Evolutionary conservation across 2,329 filamentous ascomycete genomes (phyloP).

Genomic region (Nemania diffusa): DNA sequence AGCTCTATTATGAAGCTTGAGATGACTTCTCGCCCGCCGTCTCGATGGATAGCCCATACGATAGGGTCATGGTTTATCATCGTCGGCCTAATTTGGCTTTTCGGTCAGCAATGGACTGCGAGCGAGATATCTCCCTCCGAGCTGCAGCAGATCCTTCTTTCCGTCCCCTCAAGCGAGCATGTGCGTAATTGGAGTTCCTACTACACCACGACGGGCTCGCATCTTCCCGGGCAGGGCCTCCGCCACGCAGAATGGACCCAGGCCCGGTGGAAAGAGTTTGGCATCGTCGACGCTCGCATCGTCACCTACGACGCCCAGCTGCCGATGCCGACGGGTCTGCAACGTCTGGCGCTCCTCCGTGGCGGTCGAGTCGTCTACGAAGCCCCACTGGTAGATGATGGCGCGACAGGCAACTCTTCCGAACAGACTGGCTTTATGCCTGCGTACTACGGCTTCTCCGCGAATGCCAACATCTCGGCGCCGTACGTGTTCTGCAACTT

Average conservation of each 20-base stretch:
- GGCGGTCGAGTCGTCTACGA: constrained; percentile 13
- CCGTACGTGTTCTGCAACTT: constrained; percentile 23
- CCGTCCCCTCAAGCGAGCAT: constrained; percentile 16
- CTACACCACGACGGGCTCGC: constrained; percentile 11
- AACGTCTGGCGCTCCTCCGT: constrained; percentile 4
- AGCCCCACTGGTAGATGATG: constrained; percentile 14
- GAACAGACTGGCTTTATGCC: constrained; percentile 20
- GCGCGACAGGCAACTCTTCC: too few relatives aligned
- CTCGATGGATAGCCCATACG: too few relatives aligned
- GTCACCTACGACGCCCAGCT: constrained; percentile 9
- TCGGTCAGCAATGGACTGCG: not conserved
- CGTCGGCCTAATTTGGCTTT: not conserved
- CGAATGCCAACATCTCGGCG: constrained; percentile 13
- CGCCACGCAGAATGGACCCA: constrained; percentile 19
- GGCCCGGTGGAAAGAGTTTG: constrained; percentile 20
- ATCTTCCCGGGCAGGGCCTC: constrained; percentile 20
- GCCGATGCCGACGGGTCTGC: constrained; percentile 7
- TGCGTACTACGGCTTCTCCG: constrained; percentile 21
- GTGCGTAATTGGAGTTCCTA: constrained; percentile 22
- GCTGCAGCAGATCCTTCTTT: not conserved
- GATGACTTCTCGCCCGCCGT: too few relatives aligned
- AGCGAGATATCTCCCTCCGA: too few relatives aligned
- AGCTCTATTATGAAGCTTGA: too few relatives aligned
- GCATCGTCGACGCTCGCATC: constrained; percentile 13
- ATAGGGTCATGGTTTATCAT: too few relatives aligned